phyloP scores from a whole-genome alignment of 257 asterid species.

The Solanum appendiculatum region DNA sequence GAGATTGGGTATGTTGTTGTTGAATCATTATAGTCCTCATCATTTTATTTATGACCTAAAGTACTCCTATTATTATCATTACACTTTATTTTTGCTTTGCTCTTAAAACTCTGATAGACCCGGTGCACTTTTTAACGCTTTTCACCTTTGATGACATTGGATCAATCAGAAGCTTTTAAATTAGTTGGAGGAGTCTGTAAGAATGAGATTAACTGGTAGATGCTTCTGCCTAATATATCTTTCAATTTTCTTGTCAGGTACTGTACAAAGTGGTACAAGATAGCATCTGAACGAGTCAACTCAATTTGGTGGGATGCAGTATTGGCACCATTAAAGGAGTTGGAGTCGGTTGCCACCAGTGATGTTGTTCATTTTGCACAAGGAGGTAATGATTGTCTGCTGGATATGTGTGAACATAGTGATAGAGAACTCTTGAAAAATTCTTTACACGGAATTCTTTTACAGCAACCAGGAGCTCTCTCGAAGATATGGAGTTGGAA shows the following conservation, averaged over 20 bases:
- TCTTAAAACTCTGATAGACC: neutral
- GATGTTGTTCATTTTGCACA: conserved; percentile 24
- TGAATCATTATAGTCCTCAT: neutral
- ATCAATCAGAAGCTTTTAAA: neutral
- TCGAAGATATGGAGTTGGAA: conserved; percentile 93
- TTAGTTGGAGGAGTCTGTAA: neutral
- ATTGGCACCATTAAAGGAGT: conserved; percentile 64
- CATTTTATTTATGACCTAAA: neutral
- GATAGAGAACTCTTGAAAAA: conserved; percentile 6
- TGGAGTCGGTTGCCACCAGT: conserved; percentile 68
- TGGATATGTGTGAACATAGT: conserved; percentile 4
- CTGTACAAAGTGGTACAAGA: conserved; percentile 89
- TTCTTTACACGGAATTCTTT: conserved; percentile 7
- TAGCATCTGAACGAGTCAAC: conserved; percentile 58
- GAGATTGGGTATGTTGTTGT: neutral
- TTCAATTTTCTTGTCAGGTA: conserved; percentile 38
- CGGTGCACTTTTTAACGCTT: neutral
- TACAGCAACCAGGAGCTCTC: conserved; percentile 40
- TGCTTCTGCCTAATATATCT: neutral
- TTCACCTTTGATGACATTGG: neutral
- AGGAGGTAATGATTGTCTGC: conserved; percentile 13
- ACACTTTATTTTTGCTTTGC: neutral
- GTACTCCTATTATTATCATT: neutral
- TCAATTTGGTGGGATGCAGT: conserved; percentile 83
- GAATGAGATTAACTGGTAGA: neutral